Evolutionary conservation across 179 eudicot genomes (phyloP), one percentile per base, ranked within the genome.

Genomic region (Carnegiea gigantea): DNA sequence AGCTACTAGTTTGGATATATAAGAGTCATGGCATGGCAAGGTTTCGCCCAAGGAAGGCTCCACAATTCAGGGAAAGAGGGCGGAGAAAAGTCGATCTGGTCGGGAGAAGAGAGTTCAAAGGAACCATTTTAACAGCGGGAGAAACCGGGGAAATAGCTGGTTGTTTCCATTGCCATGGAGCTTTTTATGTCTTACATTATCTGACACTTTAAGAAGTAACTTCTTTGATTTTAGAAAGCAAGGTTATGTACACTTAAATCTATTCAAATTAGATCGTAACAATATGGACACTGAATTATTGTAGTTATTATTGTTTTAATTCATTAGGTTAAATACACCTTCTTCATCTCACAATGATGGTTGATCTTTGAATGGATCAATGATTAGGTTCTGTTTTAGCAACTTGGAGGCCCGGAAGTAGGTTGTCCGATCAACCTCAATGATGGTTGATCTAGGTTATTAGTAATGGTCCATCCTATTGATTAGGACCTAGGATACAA

Each of bases 21-120:
- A 40, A 40, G 44, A 40, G 44, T 40, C 8, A 7, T 40, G 44
- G 44, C 9, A 40, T 40, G 44, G 44, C 9, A 40, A 40, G 44
- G 44, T 40, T 40, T 23, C 36, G 33, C 75, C 73, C 18, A 28
- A 54, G 53, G 49, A 23, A 51, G 83, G 76, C 71, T 72, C 76
- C 86, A 84, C 75, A 77, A 28, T 78, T 78, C 65, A 65, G 24
- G 80, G 62, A 36, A 48, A 77, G 71, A 51, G 70, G 78, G 48
- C 17, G 18, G 62, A 36, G 21, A 33, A 67, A 49, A 30, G 68
- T 6, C 3, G 40, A 26, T 15, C 54, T 38, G 79, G 76, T 70
- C 59, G 80, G 72, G 76, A 33, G 24, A 57, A 77, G 77, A 38
- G 71, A 21, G 18, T 30, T 62, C 28, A 46, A 30, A 68, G 43